A percentile compares a stretch with the other conserved stretches of the same genome.
These are phyloP conservation scores for Taxawa tesnikishii DNA, from an alignment of 2,329 filamentous ascomycete species.

Conservation along the genomic window DNA sequence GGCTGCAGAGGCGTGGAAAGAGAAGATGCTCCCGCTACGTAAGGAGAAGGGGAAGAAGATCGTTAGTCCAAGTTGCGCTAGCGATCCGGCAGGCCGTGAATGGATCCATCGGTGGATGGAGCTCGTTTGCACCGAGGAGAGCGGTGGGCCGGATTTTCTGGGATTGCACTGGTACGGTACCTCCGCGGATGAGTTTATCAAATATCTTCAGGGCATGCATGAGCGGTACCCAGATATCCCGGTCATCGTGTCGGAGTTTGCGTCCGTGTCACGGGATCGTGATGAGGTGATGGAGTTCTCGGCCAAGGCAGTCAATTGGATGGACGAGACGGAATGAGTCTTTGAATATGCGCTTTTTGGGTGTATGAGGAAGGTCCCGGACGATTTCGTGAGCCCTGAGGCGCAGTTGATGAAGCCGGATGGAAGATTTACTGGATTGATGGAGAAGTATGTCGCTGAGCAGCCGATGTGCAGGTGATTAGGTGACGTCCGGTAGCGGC, in stretches of 20 bases:
- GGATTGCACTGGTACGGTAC: conserved; percentile 33
- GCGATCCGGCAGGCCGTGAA: conserved; percentile 23
- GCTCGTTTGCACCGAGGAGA: conserved; percentile 18
- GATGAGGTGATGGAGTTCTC: conserved; percentile 27
- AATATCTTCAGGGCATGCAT: conserved; percentile 24
- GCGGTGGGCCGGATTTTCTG: conserved; percentile 27
- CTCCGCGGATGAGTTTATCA: conserved; percentile 20
- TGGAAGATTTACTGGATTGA: conserved; percentile 26
- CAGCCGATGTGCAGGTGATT: no score
- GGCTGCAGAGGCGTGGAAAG: conserved; percentile 22
- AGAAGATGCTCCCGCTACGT: conserved; percentile 26
- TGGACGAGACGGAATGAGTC: conserved; percentile 29
- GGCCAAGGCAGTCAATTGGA: conserved; percentile 27
- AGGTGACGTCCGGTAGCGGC: no score
- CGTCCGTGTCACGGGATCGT: conserved; percentile 24
- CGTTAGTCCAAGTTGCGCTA: conserved; percentile 26
- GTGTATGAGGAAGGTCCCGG: conserved; percentile 29
- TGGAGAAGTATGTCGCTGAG: conserved; percentile 16
- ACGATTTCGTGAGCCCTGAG: conserved; percentile 33
- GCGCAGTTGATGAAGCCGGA: conserved; percentile 33
- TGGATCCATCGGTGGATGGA: conserved; percentile 34
- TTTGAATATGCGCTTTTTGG: conserved; percentile 23
- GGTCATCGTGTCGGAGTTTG: conserved; percentile 31
- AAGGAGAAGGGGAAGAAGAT: conserved; percentile 16
- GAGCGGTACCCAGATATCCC: conserved; percentile 22